Evolutionary conservation across 2,329 filamentous ascomycete species (phyloP), one percentile per base, ranked within the genome.

Genomic region (Trichoderma breve): DNA sequence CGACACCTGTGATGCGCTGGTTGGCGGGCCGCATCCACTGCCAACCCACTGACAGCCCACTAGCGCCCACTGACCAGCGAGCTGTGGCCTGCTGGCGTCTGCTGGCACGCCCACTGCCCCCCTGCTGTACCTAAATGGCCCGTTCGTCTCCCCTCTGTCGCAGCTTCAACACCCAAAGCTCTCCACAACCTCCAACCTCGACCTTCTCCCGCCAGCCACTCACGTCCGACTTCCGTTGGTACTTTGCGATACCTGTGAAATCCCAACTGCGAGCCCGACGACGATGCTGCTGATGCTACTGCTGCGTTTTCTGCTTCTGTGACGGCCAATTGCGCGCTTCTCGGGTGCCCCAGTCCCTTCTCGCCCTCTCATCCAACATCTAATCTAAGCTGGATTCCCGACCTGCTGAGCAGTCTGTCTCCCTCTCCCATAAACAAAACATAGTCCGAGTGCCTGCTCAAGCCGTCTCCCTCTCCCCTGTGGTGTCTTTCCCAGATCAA

Each of bases 1-100:
- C 71, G 71, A 72, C 71, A 72, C 70, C 70, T 71, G 70, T 63
- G 61, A 66, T 67, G 51, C 70, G 61, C 70, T 72, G 71, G 66
- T 70, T 72, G 66, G 71, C 61, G 70, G 70, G 70, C 55, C 70
- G 34, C 69, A 47, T 58, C 55, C 57, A 61, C 66, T 61, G 55
- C 12, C 43, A 61, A 39, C 30, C 32, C 47, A 53, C 47, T 53
- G 47, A 53, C 47, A 53, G 47, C 60, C 60, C 69, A 65, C 60
- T 43, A 36, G 57, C 57, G 39, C 28, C 67, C 67, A 62, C 67
- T 70, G 53, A n/a, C 34, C 30, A 58, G 67, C 67, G 26, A 30
- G 32, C 57, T 60, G 57, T 53, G 57, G 47, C 30, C 66, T 36
- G 34, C 34, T 36, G 34, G 34, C 34, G 34, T 36, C 39, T 34